phyloP scores from a whole-genome alignment of 306 rosid species.

The Vicia villosa region DNA sequence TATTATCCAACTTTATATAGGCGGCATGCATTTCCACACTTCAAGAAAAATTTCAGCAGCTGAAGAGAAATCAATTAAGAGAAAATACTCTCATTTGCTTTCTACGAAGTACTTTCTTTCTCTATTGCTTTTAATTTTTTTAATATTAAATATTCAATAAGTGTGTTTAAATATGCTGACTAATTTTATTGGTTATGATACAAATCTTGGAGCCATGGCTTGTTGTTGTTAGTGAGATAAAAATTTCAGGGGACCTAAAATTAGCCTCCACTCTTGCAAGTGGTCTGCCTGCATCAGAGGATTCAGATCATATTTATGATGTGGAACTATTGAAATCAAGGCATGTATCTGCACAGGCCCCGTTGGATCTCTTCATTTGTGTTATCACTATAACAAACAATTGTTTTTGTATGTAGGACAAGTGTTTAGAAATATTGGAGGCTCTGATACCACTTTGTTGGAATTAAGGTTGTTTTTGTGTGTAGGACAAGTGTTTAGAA shows the following conservation, averaged over 20 bases:
- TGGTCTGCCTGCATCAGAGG: too few relatives aligned
- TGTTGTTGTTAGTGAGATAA: conserved; percentile 79
- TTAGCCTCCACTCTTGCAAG: too few relatives aligned
- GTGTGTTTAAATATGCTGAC: conserved; percentile 34
- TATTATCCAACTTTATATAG: conserved; percentile 43
- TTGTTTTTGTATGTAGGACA: too few relatives aligned
- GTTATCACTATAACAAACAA: too few relatives aligned
- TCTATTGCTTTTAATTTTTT: conserved; percentile 4
- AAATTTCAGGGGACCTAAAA: conserved; percentile 81
- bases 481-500: too few relatives aligned
- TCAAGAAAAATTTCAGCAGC: conserved; percentile 52
- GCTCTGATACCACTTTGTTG: too few relatives aligned
- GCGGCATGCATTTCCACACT: conserved; percentile 47
- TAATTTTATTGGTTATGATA: conserved; percentile 42
- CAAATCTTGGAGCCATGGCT: conserved; percentile 99
- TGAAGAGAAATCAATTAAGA: conserved; percentile 57
- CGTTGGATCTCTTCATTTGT: too few relatives aligned
- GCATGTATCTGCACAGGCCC: too few relatives aligned
- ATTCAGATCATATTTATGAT: too few relatives aligned
- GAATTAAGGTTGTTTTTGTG: too few relatives aligned
- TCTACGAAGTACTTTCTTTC: conserved; percentile 71
- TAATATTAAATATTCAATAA: conserved; percentile 10
- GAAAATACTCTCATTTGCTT: conserved; percentile 78
- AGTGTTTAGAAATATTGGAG: too few relatives aligned
- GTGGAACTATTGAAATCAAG: too few relatives aligned